phyloP scores from a whole-genome alignment of 169 alveolate genomes.

The Plasmodium fragile region DNA sequence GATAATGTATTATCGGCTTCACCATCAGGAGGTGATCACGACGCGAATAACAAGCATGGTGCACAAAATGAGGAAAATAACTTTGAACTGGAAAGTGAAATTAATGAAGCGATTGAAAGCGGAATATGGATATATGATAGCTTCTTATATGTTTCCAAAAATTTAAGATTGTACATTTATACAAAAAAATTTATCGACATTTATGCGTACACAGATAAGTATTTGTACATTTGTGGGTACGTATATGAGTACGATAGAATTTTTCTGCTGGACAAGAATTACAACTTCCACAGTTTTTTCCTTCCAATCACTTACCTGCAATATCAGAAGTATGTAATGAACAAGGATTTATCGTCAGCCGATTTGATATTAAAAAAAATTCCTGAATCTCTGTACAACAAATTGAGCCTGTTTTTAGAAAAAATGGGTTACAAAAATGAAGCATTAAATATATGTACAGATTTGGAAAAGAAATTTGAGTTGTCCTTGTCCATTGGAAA shows the following conservation, averaged over 20 bases:
- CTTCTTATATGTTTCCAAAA: constrained; percentile 84
- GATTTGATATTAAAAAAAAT: constrained; percentile 80
- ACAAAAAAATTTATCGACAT: constrained; percentile 86
- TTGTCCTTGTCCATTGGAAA: constrained; percentile 91
- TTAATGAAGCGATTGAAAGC: constrained; percentile 84
- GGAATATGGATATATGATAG: constrained; percentile 90
- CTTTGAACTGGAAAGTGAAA: constrained; percentile 82
- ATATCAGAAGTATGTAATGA: constrained; percentile 78
- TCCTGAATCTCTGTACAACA: constrained; percentile 88
- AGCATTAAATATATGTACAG: constrained; percentile 92
- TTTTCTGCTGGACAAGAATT: constrained; percentile 84
- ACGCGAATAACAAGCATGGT: constrained; percentile 9
- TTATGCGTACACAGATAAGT: constrained; percentile 86
- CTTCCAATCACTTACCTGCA: constrained; percentile 82
- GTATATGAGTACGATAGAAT: constrained; percentile 84
- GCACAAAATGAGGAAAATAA: constrained; percentile 72
- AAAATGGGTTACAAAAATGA: constrained; percentile 90
- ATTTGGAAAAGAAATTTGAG: constrained; percentile 94
- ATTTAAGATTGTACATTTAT: constrained; percentile 85
- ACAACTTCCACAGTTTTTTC: constrained; percentile 78
- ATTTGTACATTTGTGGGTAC: constrained; percentile 87
- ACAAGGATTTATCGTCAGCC: constrained; percentile 85
- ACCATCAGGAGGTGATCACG: background rate
- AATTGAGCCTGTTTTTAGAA: constrained; percentile 93
- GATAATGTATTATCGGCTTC: background rate